Evolutionary conservation across 805 yeast genomes (phyloP).

Genomic region (Saturnispora mendoncae): DNA sequence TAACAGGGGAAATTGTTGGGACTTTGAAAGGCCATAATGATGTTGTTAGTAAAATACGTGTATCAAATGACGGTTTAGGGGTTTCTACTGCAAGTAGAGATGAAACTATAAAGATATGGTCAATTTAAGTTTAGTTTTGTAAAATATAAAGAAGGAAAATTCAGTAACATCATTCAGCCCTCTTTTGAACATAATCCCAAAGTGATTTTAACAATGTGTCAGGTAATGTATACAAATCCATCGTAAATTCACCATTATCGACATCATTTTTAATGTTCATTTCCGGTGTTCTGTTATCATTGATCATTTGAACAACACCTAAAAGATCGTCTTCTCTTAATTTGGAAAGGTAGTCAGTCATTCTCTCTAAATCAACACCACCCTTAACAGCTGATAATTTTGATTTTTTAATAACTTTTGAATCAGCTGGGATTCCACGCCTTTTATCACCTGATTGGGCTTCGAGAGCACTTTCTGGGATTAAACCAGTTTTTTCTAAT

Average conservation of each 20-base stretch:
- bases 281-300: constrained; percentile 88
- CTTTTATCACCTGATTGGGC: constrained; percentile 20
- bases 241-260: constrained; percentile 94
- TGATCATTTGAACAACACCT: constrained; percentile 95
- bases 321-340: constrained; percentile 86
- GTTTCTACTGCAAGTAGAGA: constrained; percentile 81
- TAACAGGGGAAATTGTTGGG: constrained; percentile 58
- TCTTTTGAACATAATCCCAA: constrained; percentile 88
- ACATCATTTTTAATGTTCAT: constrained; percentile 94
- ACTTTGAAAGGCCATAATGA: constrained; percentile 56
- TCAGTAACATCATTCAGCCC: constrained; percentile 30
- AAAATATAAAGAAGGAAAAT: background rate
- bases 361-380: constrained; percentile 74
- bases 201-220: constrained; percentile 83
- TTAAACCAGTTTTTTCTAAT: constrained; percentile 73
- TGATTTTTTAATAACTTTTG: constrained; percentile 41
- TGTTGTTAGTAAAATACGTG: constrained; percentile 51
- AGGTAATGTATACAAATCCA: constrained; percentile 90
- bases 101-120: constrained; percentile 60
- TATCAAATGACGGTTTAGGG: constrained; percentile 68
- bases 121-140: constrained; percentile 16
- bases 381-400: constrained; percentile 59
- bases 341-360: constrained; percentile 84
- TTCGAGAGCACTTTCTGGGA: constrained; percentile 36
- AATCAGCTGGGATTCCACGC: constrained; percentile 24